Percentiles rank a stretch among this genome's conserved stretches.
phyloP scores from a whole-genome alignment of 441 rosid genomes.

The Gossypium schwendimanii region DNA sequence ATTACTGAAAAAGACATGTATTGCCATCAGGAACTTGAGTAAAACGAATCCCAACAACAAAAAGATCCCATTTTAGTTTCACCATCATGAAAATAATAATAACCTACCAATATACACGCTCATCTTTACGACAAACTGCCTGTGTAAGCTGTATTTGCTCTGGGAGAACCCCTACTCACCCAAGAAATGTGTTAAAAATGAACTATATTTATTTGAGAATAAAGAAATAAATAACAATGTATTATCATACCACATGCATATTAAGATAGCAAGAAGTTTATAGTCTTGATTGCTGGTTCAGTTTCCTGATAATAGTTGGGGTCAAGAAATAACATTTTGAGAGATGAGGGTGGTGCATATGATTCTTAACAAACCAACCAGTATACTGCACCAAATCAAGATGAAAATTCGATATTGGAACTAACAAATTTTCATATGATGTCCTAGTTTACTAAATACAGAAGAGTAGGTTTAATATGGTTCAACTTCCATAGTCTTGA shows the following conservation, averaged over 20 bases:
- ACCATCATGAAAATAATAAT: background rate
- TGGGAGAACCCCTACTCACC: conserved; percentile 32
- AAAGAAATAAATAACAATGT: background rate
- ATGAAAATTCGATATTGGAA: background rate
- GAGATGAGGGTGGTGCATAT: background rate
- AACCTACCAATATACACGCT: conserved; percentile 47
- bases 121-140: conserved; percentile 25
- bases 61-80: background rate
- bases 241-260: background rate
- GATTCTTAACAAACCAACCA: background rate
- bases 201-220: background rate
- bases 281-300: background rate
- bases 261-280: background rate
- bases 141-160: conserved; percentile 22
- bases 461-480: background rate
- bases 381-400: background rate
- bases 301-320: background rate
- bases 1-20: conserved; percentile 35
- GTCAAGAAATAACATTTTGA: background rate
- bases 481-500: background rate
- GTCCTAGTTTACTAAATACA: background rate
- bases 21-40: background rate
- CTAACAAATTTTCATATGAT: background rate
- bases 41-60: background rate
- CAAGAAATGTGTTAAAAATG: background rate